phyloP scores from a whole-genome alignment of 345 rosid genomes.

The Eucalyptus curtisii region DNA sequence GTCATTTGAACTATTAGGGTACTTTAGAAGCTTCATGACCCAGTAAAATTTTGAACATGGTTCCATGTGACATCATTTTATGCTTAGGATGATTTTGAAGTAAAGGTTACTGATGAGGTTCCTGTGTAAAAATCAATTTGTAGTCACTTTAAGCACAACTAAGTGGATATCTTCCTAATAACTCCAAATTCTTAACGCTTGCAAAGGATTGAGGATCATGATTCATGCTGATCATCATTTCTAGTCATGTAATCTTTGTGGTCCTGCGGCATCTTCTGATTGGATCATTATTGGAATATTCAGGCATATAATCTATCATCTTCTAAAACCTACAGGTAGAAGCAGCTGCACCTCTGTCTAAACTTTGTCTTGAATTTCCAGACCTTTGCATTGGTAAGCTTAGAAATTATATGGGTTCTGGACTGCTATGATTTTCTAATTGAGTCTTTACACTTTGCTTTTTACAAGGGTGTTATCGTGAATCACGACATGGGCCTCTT shows the following conservation, averaged over 20 bases:
- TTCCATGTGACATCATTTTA: not conserved
- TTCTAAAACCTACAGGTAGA: conserved; percentile 50
- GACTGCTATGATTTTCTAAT: not conserved
- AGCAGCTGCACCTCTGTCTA: conserved; percentile 65
- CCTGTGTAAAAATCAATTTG: not conserved
- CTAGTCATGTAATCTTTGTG: not conserved
- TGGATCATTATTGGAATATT: not conserved
- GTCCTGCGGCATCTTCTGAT: not conserved
- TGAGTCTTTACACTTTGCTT: not conserved
- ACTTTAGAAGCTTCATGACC: not conserved
- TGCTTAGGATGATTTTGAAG: not conserved
- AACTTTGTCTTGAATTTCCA: conserved; percentile 79
- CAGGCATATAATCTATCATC: not conserved
- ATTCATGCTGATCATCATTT: not conserved
- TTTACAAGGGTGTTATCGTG: conserved; percentile 52
- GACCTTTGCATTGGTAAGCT: conserved; percentile 67
- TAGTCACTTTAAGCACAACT: not conserved
- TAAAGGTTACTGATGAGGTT: not conserved
- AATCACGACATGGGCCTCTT: conserved; percentile 65
- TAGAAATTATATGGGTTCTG: not conserved
- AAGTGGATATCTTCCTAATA: not conserved
- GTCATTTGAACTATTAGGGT: not conserved
- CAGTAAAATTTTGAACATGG: not conserved
- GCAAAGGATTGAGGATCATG: not conserved
- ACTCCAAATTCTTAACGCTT: not conserved